Conservation (phyloP, 2,329 filamentous ascomycete species). For the Talaromyces rugulosus region DNA sequence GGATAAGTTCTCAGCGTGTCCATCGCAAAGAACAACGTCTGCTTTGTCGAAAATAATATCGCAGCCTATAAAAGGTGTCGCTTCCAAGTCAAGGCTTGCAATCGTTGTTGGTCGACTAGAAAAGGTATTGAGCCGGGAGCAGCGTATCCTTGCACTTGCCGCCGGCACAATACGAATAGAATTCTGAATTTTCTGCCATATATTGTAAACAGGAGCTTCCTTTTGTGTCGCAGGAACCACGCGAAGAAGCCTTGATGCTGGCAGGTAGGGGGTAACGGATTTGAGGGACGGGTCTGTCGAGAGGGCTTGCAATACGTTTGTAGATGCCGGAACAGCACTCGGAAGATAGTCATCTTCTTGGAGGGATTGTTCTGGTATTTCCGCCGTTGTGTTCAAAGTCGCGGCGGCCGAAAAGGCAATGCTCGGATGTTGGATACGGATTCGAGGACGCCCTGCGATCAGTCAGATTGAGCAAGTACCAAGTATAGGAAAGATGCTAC, state of each 20-base stretch:
- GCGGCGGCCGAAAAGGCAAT: constrained; percentile 52
- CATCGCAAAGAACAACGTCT: constrained; percentile 44
- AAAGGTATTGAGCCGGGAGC: constrained; percentile 45
- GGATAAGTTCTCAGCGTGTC: constrained; percentile 43
- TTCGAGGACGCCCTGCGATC: constrained; percentile 39
- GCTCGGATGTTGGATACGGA: constrained; percentile 52
- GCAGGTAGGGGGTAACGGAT: constrained; percentile 50
- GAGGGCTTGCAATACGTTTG: constrained; percentile 56
- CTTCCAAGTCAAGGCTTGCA: constrained; percentile 53
- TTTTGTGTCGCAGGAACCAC: constrained; percentile 50
- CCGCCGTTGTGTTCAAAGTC: constrained; percentile 39
- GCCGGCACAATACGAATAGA: constrained; percentile 54
- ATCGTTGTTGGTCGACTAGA: constrained; percentile 45
- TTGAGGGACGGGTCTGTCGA: constrained; percentile 45
- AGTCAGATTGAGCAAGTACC: not conserved
- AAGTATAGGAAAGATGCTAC: constrained; percentile 9
- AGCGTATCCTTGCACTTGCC: constrained; percentile 53
- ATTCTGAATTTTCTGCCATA: constrained; percentile 50
- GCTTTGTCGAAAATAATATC: constrained; percentile 48
- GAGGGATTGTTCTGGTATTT: constrained; percentile 31
- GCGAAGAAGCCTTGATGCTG: constrained; percentile 55
- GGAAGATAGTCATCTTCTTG: constrained; percentile 50
- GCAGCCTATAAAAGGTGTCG: constrained; percentile 49
- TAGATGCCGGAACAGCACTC: constrained; percentile 51
- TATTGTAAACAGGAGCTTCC: constrained; percentile 49